phyloP scores from a whole-genome alignment of 768 basidiomycete species.

The Dentipellis sp. region DNA sequence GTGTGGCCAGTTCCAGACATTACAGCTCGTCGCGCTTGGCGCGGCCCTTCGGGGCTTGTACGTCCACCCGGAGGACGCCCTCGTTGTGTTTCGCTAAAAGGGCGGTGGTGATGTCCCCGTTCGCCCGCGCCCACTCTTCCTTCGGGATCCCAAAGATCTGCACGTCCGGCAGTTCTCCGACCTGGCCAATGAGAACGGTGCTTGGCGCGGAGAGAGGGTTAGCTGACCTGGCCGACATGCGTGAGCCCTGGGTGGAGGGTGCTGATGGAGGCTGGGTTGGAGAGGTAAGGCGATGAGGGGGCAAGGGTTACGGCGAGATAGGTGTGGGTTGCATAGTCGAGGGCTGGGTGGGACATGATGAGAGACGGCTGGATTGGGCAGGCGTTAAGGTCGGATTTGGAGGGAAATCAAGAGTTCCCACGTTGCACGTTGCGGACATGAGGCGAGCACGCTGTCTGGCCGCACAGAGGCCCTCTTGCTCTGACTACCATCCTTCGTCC shows the following conservation, averaged over 20 bases:
- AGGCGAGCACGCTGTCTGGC: neutral
- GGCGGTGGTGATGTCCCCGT: constrained; percentile 2
- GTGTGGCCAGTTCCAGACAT: too few relatives aligned
- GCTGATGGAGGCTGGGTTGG: constrained; percentile 3
- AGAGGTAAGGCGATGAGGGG: constrained; percentile 5
- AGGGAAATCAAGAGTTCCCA: too few relatives aligned
- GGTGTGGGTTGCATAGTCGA: constrained; percentile 9
- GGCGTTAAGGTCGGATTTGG: neutral
- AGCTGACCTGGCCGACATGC: constrained; percentile 9
- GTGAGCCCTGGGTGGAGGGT: constrained; percentile 6
- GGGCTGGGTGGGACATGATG: neutral
- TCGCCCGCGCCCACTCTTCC: constrained; percentile 4
- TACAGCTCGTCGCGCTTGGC: constrained; percentile 8
- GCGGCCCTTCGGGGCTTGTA: constrained; percentile 10
- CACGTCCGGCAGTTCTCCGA: constrained; percentile 8
- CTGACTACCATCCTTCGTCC: neutral
- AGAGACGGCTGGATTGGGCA: neutral
- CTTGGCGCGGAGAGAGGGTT: constrained; percentile 1
- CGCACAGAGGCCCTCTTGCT: neutral
- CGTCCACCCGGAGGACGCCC: constrained; percentile 11
- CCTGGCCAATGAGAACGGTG: constrained; percentile 1
- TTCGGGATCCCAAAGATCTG: constrained; percentile 11
- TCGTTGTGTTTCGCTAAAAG: constrained; percentile 3
- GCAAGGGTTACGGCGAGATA: constrained; percentile 10
- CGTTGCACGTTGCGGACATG: neutral